Conservation (phyloP, 2,329 filamentous ascomycete genomes). For the Trichoderma afroharzianum region DNA sequence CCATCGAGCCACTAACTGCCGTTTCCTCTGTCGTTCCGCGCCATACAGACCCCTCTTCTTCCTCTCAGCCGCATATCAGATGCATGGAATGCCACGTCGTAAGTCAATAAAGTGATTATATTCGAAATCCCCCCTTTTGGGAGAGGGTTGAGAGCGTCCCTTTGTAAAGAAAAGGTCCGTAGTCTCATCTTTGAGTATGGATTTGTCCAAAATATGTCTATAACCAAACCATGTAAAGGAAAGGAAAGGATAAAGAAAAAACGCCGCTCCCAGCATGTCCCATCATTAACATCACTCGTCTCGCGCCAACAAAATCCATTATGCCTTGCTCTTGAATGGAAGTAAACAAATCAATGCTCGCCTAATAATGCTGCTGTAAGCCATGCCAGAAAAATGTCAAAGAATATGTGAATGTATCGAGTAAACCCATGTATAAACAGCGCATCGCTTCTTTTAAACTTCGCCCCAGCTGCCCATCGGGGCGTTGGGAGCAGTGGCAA, state of each 20-base stretch:
- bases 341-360: background rate
- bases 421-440: background rate
- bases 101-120: background rate
- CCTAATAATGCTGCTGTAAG: conserved; percentile 13
- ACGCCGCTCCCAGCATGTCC: background rate
- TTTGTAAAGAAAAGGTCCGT: background rate
- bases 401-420: background rate
- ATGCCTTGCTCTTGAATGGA: conserved; percentile 9
- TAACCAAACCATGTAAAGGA: background rate
- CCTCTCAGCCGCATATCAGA: background rate
- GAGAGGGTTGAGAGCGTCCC: background rate
- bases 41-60: background rate
- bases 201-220: background rate
- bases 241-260: background rate
- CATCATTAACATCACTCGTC: conserved; percentile 1
- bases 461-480: conserved; percentile 78
- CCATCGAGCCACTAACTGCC: conserved; percentile 1
- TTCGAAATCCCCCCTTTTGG: background rate
- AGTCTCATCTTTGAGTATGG: background rate
- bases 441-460: conserved; percentile 42
- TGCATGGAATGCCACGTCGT: background rate
- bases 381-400: background rate
- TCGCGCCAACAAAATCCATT: conserved; percentile 11
- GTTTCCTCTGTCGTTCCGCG: background rate
- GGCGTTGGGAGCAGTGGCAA: conserved; percentile 55